Conservation (phyloP, 2,329 filamentous ascomycete species). For the Fusarium coffeatum region DNA sequence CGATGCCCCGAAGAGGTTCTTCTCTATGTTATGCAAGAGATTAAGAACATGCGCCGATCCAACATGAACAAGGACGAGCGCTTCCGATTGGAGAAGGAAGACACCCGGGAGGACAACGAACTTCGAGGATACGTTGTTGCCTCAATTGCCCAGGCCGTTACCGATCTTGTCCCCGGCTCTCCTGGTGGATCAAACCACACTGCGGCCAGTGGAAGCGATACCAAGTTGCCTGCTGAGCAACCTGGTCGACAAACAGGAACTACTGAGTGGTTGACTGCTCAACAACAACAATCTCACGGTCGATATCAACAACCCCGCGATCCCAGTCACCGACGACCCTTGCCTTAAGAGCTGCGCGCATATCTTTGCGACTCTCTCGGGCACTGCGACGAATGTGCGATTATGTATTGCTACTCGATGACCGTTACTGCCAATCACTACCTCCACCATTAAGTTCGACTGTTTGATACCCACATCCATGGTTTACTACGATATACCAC, state of each 20-base stretch:
- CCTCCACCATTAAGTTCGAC: not conserved
- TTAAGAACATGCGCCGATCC: conserved; percentile 82
- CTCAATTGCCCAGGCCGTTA: conserved; percentile 78
- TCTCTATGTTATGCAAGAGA: conserved; percentile 91
- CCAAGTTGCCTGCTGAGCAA: conserved; percentile 71
- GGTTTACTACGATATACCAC: conserved; percentile 33
- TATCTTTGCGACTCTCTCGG: conserved; percentile 30
- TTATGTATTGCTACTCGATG: conserved; percentile 7
- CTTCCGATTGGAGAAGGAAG: conserved; percentile 83
- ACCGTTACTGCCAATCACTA: conserved; percentile 1
- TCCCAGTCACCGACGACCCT: conserved; percentile 55
- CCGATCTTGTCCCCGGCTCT: conserved; percentile 69
- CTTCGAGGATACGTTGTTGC: conserved; percentile 79
- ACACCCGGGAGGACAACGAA: conserved; percentile 79
- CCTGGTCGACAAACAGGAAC: conserved; percentile 64
- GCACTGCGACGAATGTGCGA: conserved; percentile 14
- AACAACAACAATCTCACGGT: conserved; percentile 57
- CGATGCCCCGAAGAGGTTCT: conserved; percentile 90
- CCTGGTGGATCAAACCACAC: conserved; percentile 42
- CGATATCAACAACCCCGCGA: conserved; percentile 60
- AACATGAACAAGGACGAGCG: conserved; percentile 89
- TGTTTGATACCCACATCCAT: conserved; percentile 28
- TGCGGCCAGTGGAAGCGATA: conserved; percentile 59
- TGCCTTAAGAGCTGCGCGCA: conserved; percentile 48
- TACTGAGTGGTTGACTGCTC: conserved; percentile 63